Percentiles rank a stretch among this genome's conserved stretches.
phyloP scores from a whole-genome alignment of 2,329 filamentous ascomycete species.

The Fusarium transvaalense region DNA sequence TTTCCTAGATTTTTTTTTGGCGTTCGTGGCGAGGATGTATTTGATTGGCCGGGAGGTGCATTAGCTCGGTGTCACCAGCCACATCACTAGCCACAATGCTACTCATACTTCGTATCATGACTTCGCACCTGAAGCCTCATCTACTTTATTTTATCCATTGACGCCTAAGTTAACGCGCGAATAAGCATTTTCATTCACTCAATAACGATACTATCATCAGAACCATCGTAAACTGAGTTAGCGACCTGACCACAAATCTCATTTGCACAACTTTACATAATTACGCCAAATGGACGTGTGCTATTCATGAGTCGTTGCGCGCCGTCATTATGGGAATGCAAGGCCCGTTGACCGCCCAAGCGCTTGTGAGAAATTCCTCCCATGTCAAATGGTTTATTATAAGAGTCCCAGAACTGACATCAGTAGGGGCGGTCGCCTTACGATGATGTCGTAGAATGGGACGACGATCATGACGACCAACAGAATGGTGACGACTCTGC shows the following conservation, averaged over 20 bases:
- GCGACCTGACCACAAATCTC: background rate
- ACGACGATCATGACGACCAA: constrained; percentile 51
- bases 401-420: constrained; percentile 12
- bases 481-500: constrained; percentile 44
- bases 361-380: constrained; percentile 59
- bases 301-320: constrained; percentile 16
- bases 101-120: constrained; percentile 29
- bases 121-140: constrained; percentile 12
- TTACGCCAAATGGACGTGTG: background rate
- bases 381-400: background rate
- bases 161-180: background rate
- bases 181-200: background rate
- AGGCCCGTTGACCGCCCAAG: constrained; percentile 68
- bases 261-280: background rate
- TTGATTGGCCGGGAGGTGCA: constrained; percentile 26
- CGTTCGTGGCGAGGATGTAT: constrained; percentile 8
- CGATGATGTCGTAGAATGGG: constrained; percentile 66
- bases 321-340: constrained; percentile 63
- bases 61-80: constrained; percentile 30
- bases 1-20: constrained; percentile 44
- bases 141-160: constrained; percentile 2
- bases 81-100: constrained; percentile 10
- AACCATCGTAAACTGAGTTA: background rate
- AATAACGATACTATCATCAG: background rate
- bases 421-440: constrained; percentile 70